These are phyloP conservation scores for Vaccinium macrocarpon DNA, from an alignment of 148 eudicot species.

Conservation along the genomic window DNA sequence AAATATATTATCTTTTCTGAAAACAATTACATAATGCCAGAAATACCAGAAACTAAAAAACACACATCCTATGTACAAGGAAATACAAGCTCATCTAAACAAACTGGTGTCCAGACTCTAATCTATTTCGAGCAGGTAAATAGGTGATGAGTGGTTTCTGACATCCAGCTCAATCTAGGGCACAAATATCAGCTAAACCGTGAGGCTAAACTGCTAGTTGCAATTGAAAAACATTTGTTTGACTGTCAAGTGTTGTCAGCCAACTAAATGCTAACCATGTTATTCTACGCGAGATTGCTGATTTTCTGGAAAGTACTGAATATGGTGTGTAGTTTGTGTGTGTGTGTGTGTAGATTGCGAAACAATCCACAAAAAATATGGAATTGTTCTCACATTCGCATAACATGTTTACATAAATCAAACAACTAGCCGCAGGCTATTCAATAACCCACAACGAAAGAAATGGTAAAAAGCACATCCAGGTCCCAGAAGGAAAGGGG, in stretches of 20 bases:
- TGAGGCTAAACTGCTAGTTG: neutral
- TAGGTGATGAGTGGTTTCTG: neutral
- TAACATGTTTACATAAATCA: conserved; percentile 6
- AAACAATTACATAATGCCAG: neutral
- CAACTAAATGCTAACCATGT: neutral
- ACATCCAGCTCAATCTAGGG: neutral
- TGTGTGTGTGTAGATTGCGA: neutral
- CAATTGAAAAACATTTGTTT: neutral
- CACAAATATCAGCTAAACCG: neutral
- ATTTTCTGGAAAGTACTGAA: neutral
- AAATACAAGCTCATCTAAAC: neutral
- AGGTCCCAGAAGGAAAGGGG: neutral
- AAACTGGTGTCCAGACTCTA: neutral
- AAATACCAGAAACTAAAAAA: neutral
- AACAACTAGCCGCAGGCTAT: neutral
- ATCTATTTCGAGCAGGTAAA: neutral
- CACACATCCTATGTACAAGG: neutral
- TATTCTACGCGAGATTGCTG: neutral
- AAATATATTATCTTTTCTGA: neutral
- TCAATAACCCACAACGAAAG: neutral
- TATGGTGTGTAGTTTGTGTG: neutral
- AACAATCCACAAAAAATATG: conserved; percentile 1
- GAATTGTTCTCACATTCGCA: neutral
- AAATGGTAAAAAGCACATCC: neutral
- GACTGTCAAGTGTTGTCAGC: neutral